Evolutionary conservation across 345 rosid species (phyloP), one percentile per base, ranked within the genome.

Genomic region (Citrus cavaleriei): DNA sequence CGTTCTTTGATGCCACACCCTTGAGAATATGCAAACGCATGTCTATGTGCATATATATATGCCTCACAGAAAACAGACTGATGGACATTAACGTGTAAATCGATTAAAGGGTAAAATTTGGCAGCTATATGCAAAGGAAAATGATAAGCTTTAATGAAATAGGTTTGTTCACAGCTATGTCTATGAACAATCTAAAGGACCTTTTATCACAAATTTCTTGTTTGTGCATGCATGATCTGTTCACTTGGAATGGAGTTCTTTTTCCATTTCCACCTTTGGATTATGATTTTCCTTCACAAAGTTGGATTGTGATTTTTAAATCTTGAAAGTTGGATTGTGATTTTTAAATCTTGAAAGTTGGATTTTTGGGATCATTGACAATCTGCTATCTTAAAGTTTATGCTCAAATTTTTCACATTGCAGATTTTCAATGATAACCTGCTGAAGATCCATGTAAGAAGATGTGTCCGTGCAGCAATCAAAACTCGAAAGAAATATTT

Each of bases 341-440:
- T 42, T 21, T 21, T 18, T 66, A 24, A 35, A 35, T 66, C 14
- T 66, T 65, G 42, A 65, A 19, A 34, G 4, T 66, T 34, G 21
- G 25, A 66, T 35, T n/a, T 21, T 49, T 70, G 28, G 37, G 24
- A 51, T 49, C 40, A 7, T 37, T 8, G 42, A 38, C 42, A 38
- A 38, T 46, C 73, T 27, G 38, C 10, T 70, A 19, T 19, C 1
- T n/a, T 19, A 19, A 35, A 22, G 25, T 66, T 66, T 10, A 35
- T 34, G 10, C 6, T 64, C 68, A 30, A 63, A 30, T 32, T 64
- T 37, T 46, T 72, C 54, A 32, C 32, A 21, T 74, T 85, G 88
- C 92, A 95, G 98, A 90, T 92, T 81, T 95, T 91, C 83, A 95
- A 91, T 90, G 98, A 91, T 79, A 95, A 92, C 71, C 77, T 86